These are phyloP conservation scores for Mikania micrantha DNA, from an alignment of 129 eudicot genomes.

Conservation along the genomic window DNA sequence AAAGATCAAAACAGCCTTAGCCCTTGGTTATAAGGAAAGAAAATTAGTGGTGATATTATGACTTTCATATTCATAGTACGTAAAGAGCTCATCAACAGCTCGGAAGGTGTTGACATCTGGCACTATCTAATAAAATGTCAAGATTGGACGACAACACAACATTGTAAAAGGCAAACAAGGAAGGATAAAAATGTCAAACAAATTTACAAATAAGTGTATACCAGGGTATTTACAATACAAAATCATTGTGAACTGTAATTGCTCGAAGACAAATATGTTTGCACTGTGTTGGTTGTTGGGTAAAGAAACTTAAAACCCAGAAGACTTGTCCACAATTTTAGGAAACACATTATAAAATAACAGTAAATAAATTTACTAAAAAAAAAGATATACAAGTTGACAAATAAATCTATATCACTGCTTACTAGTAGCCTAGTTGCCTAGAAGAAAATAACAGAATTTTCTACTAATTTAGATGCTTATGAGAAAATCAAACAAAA, in stretches of 20 bases:
- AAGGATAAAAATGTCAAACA: not conserved
- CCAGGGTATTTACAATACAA: not conserved
- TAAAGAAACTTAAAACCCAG: not conserved
- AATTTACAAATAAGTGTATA: not conserved
- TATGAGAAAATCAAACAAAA: not conserved
- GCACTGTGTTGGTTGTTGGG: not conserved
- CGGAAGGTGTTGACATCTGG: not conserved
- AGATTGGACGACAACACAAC: conserved; percentile 3
- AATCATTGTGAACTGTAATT: not conserved
- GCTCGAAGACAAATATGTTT: not conserved
- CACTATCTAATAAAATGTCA: conserved; percentile 2
- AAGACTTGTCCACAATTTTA: not conserved
- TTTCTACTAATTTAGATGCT: not conserved
- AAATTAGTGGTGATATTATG: conserved; percentile 4
- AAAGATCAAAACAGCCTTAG: not conserved
- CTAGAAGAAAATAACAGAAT: not conserved
- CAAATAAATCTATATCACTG: not conserved
- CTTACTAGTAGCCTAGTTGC: conserved; percentile 8
- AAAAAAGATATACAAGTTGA: not conserved
- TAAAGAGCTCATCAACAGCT: conserved; percentile 6
- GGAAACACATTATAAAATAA: not conserved
- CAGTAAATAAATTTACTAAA: not conserved
- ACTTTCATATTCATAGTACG: conserved; percentile 6
- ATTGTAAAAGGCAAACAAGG: not conserved
- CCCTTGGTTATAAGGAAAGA: not conserved